Conservation (phyloP, 148 eudicot genomes). For the Nyssa sinensis region DNA sequence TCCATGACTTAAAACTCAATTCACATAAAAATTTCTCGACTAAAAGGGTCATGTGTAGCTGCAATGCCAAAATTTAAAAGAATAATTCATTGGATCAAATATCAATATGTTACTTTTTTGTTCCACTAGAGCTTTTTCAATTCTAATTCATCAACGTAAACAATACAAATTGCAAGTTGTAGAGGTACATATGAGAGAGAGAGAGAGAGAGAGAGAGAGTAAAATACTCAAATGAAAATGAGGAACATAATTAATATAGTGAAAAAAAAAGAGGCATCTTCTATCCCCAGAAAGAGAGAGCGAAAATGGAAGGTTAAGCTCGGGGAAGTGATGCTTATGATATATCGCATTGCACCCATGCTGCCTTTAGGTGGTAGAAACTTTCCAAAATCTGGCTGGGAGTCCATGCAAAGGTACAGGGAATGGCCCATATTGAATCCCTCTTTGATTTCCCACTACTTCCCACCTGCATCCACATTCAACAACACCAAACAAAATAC, state of each 20-base stretch:
- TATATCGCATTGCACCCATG: too few relatives aligned
- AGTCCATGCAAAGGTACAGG: conserved; percentile 49
- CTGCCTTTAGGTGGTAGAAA: conserved; percentile 25
- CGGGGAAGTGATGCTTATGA: not conserved
- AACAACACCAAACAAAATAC: conserved; percentile 7
- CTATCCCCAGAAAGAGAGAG: conserved; percentile 16
- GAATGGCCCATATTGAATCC: conserved; percentile 47
- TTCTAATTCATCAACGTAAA: conserved; percentile 2
- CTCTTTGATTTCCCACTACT: conserved; percentile 39
- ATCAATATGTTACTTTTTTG: not conserved
- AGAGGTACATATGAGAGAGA: not conserved
- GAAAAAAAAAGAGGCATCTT: conserved; percentile 6
- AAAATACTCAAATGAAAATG: conserved; percentile 5
- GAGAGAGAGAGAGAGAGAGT: not conserved
- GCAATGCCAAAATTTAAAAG: not conserved
- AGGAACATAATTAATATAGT: not conserved
- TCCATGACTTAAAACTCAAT: too few relatives aligned
- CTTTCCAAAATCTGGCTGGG: conserved; percentile 45
- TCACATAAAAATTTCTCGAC: too few relatives aligned
- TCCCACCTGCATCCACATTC: conserved; percentile 49
- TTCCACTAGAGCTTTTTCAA: not conserved
- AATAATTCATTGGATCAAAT: conserved; percentile 2
- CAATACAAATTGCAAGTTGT: not conserved
- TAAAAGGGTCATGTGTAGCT: too few relatives aligned
- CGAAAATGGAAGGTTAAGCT: conserved; percentile 9